These are phyloP conservation scores for Hyphopichia fennica DNA, from an alignment of 1,139 yeast genomes.

Conservation along the genomic window DNA sequence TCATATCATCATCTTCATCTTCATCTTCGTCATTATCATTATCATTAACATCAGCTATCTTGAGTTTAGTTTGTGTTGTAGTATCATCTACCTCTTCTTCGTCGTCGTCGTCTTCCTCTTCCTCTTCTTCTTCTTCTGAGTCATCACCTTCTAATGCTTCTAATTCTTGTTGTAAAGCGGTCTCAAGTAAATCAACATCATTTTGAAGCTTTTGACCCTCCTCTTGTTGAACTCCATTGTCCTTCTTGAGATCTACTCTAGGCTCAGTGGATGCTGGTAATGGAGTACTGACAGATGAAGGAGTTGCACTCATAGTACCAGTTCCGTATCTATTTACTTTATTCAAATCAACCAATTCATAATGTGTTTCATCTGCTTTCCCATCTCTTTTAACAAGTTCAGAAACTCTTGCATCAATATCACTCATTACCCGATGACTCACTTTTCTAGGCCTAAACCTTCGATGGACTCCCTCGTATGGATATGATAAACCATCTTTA, in stretches of 20 bases:
- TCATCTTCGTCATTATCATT: conserved; percentile 7
- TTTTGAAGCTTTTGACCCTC: conserved; percentile 17
- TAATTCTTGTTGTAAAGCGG: conserved; percentile 5
- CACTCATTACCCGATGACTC: conserved; percentile 54
- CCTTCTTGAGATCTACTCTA: conserved; percentile 5
- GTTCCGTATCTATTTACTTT: conserved; percentile 15
- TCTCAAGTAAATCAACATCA: conserved; percentile 5
- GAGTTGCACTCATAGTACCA: conserved; percentile 20
- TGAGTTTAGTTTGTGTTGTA: neutral
- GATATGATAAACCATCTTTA: conserved; percentile 83
- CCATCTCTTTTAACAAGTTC: conserved; percentile 74
- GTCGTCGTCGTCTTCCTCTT: conserved; percentile 13
- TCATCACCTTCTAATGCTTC: conserved; percentile 21
- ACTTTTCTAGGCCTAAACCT: conserved; percentile 54
- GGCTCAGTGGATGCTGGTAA: conserved; percentile 6
- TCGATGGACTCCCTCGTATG: conserved; percentile 51
- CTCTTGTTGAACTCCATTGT: conserved; percentile 13
- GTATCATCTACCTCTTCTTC: neutral
- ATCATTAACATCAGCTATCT: neutral
- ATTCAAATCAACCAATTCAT: conserved; percentile 69
- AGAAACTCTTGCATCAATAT: conserved; percentile 76
- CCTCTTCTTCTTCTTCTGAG: conserved; percentile 31
- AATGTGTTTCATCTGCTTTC: conserved; percentile 79
- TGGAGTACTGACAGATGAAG: conserved; percentile 25
- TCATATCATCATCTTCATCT: conserved; percentile 3